Base-by-base conservation (phyloP, 2,329 filamentous ascomycete genomes). In the Neonectria punicea region DNA sequence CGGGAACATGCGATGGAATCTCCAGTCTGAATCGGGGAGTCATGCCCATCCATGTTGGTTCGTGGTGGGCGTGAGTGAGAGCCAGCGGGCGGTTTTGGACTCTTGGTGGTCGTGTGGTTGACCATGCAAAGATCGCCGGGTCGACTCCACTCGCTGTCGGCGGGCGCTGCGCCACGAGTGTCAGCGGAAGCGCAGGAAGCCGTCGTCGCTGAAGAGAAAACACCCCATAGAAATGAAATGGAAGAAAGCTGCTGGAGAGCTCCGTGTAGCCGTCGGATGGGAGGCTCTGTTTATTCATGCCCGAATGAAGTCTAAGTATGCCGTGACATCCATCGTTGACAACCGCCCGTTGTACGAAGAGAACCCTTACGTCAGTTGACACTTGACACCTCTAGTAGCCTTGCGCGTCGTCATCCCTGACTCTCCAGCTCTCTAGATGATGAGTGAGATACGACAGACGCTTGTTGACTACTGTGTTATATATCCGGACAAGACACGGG, bases 111-210 rank as follows among this genome's bases (percentile, higher is more conserved):
- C 30, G 58, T 53, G 32, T 50, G 20, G 46, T 61, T 13, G 58
- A 34, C 50, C 58, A 51, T 61, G 51, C 58, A 61, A 47, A 55
- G 58, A 61, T 61, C 58, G 58, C 57, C 62, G 65, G 55, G 59
- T 64, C 47, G 41, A 46, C 63, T 68, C 70, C 70, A 72, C 66
- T 51, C 53, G 32, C 25, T 25, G 47, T 56, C 43, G 54, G 56
- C 58, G 60, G 51, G 58, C 58, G 57, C 70, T 73, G 69, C 70
- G 70, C 70, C 70, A 72, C 70, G 67, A 61, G 51, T 67, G 63
- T 68, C 58, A 67, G 61, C 59, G 68, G 64, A 55, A 63, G 44
- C 53, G 46, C 30, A 44, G 46, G 18, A 32, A 57, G 46, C 59
- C 59, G 59, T 20, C 22, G 22, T 20, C 22, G 22, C 5, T 6